These are phyloP conservation scores for Calonectria leucothoes DNA, from an alignment of 2,329 filamentous ascomycete species.

Conservation along the genomic window DNA sequence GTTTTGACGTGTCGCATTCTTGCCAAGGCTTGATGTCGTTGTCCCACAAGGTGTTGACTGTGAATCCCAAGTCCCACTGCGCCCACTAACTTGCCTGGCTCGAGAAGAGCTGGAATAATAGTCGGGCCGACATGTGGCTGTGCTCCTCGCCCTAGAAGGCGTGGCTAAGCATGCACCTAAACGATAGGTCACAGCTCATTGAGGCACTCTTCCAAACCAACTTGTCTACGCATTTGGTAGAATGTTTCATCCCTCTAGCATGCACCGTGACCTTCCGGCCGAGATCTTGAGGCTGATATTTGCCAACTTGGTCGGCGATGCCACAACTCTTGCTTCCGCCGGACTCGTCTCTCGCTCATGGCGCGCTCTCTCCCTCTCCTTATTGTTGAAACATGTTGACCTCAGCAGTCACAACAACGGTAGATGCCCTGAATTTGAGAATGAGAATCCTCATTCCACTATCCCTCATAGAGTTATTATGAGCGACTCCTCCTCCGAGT, in stretches of 20 bases:
- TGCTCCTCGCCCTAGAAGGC: not conserved
- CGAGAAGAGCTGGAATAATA: not conserved
- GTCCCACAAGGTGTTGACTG: no score
- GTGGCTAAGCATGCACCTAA: not conserved
- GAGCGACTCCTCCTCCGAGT: not conserved
- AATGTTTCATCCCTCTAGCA: not conserved
- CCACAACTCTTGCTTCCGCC: not conserved
- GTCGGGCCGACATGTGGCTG: not conserved
- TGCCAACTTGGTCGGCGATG: not conserved
- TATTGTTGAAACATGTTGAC: not conserved
- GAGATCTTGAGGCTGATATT: not conserved
- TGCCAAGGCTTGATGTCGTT: no score
- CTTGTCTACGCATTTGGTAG: not conserved
- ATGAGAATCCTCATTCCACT: not conserved
- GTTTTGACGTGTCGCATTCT: no score
- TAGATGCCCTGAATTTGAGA: not conserved
- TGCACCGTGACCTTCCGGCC: not conserved
- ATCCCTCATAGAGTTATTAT: not conserved
- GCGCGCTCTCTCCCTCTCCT: not conserved
- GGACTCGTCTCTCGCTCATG: not conserved
- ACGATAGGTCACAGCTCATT: not conserved
- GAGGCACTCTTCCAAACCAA: not conserved
- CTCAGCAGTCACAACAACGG: slow-evolving; percentile 1
- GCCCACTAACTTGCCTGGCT: no score
- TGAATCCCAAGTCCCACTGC: no score